Base-by-base conservation (phyloP, 495 filamentous ascomycete genomes). In the Amniculicola lignicola region DNA sequence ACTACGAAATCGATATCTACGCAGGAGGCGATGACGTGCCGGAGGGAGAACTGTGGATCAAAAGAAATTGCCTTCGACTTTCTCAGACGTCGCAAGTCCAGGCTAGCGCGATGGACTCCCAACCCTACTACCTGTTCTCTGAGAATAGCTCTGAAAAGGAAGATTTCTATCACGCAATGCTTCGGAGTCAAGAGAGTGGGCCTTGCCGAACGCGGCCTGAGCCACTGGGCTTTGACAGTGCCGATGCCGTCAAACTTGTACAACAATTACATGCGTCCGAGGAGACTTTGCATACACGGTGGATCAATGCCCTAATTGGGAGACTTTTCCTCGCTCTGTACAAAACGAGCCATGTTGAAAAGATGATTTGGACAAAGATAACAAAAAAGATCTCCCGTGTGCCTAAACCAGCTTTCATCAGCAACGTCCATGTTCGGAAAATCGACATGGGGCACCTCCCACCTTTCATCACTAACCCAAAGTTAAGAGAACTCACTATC, bases 371-470 rank as follows among this genome's bases (percentile, higher is more conserved):
- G 41, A 79, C 81, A 33, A 96, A 95, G 75, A 89, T 98, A 58
- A 88, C 85, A 9, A 96, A 96, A 74, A 98, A 98, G 72, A 97
- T 98, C 24, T 82, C 92, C 3, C 82, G 93, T 19, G 93, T 95
- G 31, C 90, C 90, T 57, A 91, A 90, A 59, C 93, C 93, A 0
- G 83, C 86, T 9, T 96, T 97, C 55, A 80, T 98, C 29, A 89
- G 86, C 50, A 82, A 83, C 49, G 82, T 98, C 42, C 80, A 78
- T 14, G 74, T 98, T 10, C 87, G 84, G 62, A 83, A 78, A 47
- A 89, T 98, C 44, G 82, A 93, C 60, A 87, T 94, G 62, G 93
- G 93, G 0, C 84, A 93, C 64, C 82, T 85, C 1, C 88, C 92
- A 5, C 93, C 93, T 0, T 87, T 88, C 51, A 83, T 98, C 56